Conservation (phyloP, 306 rosid species). For the Mimosa pudica region DNA sequence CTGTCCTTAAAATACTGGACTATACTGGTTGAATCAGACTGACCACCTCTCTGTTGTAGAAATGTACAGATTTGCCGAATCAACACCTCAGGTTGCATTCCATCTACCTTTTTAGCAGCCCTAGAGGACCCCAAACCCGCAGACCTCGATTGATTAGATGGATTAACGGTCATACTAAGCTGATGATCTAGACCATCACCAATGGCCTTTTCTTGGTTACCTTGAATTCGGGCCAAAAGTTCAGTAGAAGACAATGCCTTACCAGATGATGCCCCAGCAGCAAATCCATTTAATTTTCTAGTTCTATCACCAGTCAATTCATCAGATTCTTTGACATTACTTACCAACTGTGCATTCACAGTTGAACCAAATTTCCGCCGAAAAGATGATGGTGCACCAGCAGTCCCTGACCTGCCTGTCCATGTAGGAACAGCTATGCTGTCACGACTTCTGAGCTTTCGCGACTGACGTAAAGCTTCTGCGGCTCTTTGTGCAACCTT, state of each 20-base stretch:
- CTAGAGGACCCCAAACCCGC: constrained; percentile 50
- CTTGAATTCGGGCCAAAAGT: constrained; percentile 65
- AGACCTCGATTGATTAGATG: constrained; percentile 49
- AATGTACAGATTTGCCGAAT: constrained; percentile 83
- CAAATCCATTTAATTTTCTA: constrained; percentile 49
- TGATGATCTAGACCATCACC: constrained; percentile 76
- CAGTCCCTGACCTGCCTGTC: constrained; percentile 95
- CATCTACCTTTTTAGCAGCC: constrained; percentile 48
- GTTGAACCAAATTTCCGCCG: constrained; percentile 82
- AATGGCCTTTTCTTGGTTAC: constrained; percentile 73
- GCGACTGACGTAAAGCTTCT: constrained; percentile 85
- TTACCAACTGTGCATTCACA: constrained; percentile 59
- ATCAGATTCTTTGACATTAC: constrained; percentile 44
- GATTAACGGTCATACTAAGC: constrained; percentile 41
- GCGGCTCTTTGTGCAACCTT: constrained; percentile 94
- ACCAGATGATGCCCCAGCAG: constrained; percentile 84
- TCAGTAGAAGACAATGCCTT: constrained; percentile 86
- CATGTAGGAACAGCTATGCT: constrained; percentile 86
- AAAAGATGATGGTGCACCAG: constrained; percentile 85
- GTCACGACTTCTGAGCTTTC: constrained; percentile 76
- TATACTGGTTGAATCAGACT: constrained; percentile 63
- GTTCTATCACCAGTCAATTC: constrained; percentile 51
- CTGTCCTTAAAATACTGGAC: constrained; percentile 84
- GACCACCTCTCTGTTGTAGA: constrained; percentile 78
- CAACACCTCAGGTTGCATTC: constrained; percentile 79